Evolutionary conservation across 305 asterid species (phyloP).

Genomic region (Andrographis paniculata): DNA sequence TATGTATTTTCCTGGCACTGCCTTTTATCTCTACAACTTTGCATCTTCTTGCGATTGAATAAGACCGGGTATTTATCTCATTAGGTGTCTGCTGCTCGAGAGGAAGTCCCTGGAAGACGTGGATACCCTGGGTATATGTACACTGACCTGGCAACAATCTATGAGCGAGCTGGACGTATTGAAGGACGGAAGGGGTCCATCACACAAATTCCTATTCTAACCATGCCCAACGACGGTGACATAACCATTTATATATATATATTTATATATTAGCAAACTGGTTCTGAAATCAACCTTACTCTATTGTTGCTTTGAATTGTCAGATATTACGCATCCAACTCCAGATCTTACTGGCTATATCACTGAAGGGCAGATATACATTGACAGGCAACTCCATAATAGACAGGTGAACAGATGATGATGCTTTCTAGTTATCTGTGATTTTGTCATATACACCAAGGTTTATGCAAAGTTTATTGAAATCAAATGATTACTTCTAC

Average conservation of each 20-base stretch:
- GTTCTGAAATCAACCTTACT: constrained; percentile 12
- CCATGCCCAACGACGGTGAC: constrained; percentile 77
- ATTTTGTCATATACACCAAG: no score
- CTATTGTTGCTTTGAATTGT: constrained; percentile 15
- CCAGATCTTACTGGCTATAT: constrained; percentile 99
- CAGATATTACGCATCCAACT: constrained; percentile 99
- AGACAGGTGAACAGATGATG: constrained; percentile 60
- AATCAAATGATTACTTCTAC: no score
- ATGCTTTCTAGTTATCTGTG: not conserved
- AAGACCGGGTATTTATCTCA: constrained; percentile 13
- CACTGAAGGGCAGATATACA: constrained; percentile 96
- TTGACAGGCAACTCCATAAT: constrained; percentile 92
- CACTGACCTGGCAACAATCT: constrained; percentile 76
- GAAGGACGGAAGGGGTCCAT: constrained; percentile 83
- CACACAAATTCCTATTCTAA: constrained; percentile 64
- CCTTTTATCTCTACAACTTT: constrained; percentile 1
- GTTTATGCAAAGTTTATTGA: no score
- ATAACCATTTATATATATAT: not conserved
- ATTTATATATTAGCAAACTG: constrained; percentile 16
- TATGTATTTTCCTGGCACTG: constrained; percentile 10
- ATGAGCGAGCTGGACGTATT: constrained; percentile 80
- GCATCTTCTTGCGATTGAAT: not conserved
- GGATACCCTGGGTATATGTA: constrained; percentile 90
- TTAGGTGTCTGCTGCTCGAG: constrained; percentile 97
- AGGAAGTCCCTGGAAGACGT: constrained; percentile 98